Conservation (phyloP, 2,329 filamentous ascomycete species). For the Fusarium bulbicola region DNA sequence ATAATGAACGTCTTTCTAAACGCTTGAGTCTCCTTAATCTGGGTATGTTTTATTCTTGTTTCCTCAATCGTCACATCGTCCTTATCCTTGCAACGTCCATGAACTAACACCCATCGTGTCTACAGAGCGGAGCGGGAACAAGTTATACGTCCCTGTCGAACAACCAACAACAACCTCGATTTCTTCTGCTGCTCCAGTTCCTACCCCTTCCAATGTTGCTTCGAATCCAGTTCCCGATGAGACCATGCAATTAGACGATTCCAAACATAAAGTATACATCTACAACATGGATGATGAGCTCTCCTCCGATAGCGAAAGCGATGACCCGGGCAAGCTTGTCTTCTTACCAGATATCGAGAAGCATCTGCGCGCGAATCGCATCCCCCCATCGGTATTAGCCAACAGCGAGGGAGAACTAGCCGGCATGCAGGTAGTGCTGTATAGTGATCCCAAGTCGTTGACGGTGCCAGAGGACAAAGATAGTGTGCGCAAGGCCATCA, state of each 20-base stretch:
- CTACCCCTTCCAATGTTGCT: conserved; percentile 22
- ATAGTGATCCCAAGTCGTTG: conserved; percentile 80
- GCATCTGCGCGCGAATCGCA: conserved; percentile 76
- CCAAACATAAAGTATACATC: conserved; percentile 88
- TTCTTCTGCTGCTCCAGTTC: conserved; percentile 39
- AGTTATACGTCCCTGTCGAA: conserved; percentile 73
- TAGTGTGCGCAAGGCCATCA: conserved; percentile 82
- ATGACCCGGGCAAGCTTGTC: conserved; percentile 69
- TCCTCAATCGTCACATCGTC: neutral
- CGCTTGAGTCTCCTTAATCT: conserved; percentile 83
- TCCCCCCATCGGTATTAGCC: conserved; percentile 71
- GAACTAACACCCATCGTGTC: conserved; percentile 10
- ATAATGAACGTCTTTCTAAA: conserved; percentile 83
- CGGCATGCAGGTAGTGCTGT: conserved; percentile 82
- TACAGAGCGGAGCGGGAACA: conserved; percentile 68
- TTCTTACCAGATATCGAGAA: conserved; percentile 89
- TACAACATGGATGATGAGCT: conserved; percentile 91
- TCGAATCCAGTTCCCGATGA: conserved; percentile 55
- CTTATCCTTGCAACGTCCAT: neutral
- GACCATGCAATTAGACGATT: conserved; percentile 85
- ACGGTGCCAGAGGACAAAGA: conserved; percentile 79
- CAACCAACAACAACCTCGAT: conserved; percentile 41
- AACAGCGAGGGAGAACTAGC: conserved; percentile 64
- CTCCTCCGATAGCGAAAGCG: conserved; percentile 57
- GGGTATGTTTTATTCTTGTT: conserved; percentile 60